Evolutionary conservation across 192 early-diverging fungal species (phyloP).

Genomic region (Coemansia pectinata): DNA sequence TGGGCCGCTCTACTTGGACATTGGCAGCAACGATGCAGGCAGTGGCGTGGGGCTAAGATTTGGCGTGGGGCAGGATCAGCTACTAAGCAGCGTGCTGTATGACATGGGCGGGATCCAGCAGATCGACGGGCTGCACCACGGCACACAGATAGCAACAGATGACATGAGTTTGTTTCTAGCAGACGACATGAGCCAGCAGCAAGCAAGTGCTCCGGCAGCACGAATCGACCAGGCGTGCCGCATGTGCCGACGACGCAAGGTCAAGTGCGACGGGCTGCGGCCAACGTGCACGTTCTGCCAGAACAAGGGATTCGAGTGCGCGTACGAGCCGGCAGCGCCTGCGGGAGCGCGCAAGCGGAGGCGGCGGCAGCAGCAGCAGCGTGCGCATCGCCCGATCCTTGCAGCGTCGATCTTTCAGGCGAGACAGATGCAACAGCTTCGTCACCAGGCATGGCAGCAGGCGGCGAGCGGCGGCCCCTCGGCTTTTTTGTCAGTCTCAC

Average conservation of each 20-base stretch:
- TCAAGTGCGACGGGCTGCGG: constrained; percentile 52
- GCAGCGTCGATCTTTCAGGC: constrained; percentile 7
- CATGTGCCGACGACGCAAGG: constrained; percentile 58
- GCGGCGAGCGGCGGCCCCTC: neutral
- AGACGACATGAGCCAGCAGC: neutral
- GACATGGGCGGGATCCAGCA: constrained; percentile 46
- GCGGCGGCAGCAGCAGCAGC: neutral
- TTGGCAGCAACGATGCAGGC: neutral
- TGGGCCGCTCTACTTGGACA: constrained; percentile 17
- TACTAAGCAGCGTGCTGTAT: constrained; percentile 35
- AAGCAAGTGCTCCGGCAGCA: constrained; percentile 7
- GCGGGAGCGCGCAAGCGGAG: constrained; percentile 32
- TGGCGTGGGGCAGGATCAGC: constrained; percentile 19
- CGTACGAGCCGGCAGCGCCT: constrained; percentile 41
- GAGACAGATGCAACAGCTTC: constrained; percentile 44
- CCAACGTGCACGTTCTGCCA: constrained; percentile 51
- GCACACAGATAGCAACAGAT: neutral
- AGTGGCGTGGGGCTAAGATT: constrained; percentile 16
- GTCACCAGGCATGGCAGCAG: constrained; percentile 45
- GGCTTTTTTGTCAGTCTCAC: constrained; percentile 6
- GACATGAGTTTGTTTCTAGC: neutral
- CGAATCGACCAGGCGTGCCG: constrained; percentile 56
- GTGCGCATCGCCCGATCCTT: constrained; percentile 12
- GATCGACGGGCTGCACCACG: constrained; percentile 36
- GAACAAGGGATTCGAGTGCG: constrained; percentile 39